Evolutionary conservation across 331 rosid species (phyloP).

Genomic region (Quercus tomentella): DNA sequence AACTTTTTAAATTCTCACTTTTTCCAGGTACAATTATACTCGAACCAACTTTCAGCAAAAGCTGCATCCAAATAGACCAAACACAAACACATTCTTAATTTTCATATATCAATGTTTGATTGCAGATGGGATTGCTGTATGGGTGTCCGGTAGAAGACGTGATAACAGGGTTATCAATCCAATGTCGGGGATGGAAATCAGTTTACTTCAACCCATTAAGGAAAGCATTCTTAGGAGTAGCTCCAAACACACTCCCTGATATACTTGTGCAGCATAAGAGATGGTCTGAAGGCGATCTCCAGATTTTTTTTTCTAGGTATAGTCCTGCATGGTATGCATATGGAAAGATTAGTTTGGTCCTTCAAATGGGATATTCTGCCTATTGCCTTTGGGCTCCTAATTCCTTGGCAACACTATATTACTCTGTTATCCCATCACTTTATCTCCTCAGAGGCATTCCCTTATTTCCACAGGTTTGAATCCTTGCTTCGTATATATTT

Average conservation of each 20-base stretch:
- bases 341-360: constrained; percentile 47
- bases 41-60: too few relatives aligned
- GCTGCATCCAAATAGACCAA: too few relatives aligned
- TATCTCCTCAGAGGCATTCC: constrained; percentile 59
- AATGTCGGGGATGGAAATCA: constrained; percentile 66
- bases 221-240: constrained; percentile 53
- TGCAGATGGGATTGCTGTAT: constrained; percentile 60
- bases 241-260: constrained; percentile 45
- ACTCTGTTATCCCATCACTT: constrained; percentile 56
- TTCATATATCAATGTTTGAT: not conserved
- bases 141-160: constrained; percentile 58
- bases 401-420: constrained; percentile 37
- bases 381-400: constrained; percentile 48
- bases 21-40: too few relatives aligned
- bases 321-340: constrained; percentile 42
- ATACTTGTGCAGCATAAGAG: constrained; percentile 65
- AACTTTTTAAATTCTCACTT: too few relatives aligned
- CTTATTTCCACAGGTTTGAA: constrained; percentile 59
- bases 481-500: not conserved
- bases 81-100: not conserved
- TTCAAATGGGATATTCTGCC: constrained; percentile 41
- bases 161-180: constrained; percentile 57
- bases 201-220: constrained; percentile 52
- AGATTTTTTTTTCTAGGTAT: constrained; percentile 47
- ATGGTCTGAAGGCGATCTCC: constrained; percentile 74